Conservation (phyloP, 2,329 filamentous ascomycete species). For the Akanthomyces dipterigenus region DNA sequence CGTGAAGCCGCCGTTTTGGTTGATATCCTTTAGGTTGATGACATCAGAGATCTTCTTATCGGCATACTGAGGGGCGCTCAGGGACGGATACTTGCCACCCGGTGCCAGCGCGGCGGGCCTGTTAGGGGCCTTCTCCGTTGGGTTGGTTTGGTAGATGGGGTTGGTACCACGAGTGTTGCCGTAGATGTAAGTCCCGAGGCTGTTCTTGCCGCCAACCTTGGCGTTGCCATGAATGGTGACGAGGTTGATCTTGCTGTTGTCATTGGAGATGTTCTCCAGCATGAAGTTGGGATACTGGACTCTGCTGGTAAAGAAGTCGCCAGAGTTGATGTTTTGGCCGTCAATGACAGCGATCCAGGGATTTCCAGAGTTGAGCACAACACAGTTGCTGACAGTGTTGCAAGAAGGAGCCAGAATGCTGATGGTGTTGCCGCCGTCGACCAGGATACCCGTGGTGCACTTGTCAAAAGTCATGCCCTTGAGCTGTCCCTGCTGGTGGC, state of each 20-base stretch:
- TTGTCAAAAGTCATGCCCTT: constrained; percentile 10
- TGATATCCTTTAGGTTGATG: constrained; percentile 23
- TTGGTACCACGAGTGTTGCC: constrained; percentile 34
- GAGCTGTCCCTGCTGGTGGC: constrained; percentile 8
- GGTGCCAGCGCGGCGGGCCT: constrained; percentile 31
- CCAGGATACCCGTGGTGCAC: constrained; percentile 13
- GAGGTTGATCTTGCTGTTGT: constrained; percentile 15
- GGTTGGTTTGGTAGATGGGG: constrained; percentile 31
- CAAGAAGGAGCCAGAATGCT: constrained; percentile 6
- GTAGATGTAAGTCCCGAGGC: constrained; percentile 35
- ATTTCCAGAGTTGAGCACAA: constrained; percentile 4
- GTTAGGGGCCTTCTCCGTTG: constrained; percentile 20
- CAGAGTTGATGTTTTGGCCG: constrained; percentile 5
- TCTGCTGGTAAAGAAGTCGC: constrained; percentile 4
- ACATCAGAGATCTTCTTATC: constrained; percentile 26
- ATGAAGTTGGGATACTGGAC: constrained; percentile 10
- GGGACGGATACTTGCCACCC: constrained; percentile 28
- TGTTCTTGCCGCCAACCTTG: constrained; percentile 14
- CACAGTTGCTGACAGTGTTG: constrained; percentile 7
- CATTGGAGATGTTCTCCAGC: constrained; percentile 16
- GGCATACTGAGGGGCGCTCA: constrained; percentile 34
- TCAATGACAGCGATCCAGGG: constrained; percentile 8
- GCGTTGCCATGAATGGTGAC: constrained; percentile 7
- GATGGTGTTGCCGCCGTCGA: constrained; percentile 9
- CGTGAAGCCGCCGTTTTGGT: constrained; percentile 10